phyloP scores from a whole-genome alignment of 1,284 basidiomycete genomes.

The Cystobasidium pallidum region DNA sequence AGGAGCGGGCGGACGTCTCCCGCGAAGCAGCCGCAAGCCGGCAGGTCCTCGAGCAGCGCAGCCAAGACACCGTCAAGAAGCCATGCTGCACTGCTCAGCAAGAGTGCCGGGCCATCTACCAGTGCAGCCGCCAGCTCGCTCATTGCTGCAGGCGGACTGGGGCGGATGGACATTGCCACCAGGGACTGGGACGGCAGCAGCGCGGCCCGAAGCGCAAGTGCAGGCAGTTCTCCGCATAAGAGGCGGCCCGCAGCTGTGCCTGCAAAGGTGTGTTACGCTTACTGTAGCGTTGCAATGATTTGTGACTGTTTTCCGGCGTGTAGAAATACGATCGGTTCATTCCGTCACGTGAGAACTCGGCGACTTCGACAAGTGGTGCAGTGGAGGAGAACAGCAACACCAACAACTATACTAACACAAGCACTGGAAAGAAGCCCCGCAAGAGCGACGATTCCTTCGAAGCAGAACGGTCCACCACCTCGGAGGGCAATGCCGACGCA shows the following conservation, averaged over 20 bases:
- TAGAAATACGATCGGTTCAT: slow-evolving; percentile 47
- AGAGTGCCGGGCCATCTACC: slow-evolving; percentile 23
- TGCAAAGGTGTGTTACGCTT: background rate
- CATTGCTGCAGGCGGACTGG: slow-evolving; percentile 42
- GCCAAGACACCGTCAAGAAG: slow-evolving; percentile 8
- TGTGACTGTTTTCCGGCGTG: background rate
- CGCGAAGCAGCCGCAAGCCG: background rate
- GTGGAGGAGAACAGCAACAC: slow-evolving; percentile 33
- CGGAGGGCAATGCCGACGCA: slow-evolving; percentile 12
- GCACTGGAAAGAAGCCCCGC: slow-evolving; percentile 2
- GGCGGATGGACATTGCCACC: slow-evolving; percentile 43
- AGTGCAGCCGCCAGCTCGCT: background rate
- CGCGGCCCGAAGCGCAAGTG: background rate
- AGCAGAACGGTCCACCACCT: background rate
- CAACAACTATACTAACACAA: slow-evolving; percentile 4
- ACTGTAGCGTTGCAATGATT: background rate
- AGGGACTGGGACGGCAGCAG: slow-evolving; percentile 27
- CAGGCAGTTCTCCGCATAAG: slow-evolving; percentile 42
- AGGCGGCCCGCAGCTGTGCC: slow-evolving; percentile 13
- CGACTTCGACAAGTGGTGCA: slow-evolving; percentile 7
- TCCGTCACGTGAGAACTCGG: slow-evolving; percentile 44
- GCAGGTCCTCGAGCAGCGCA: slow-evolving; percentile 13
- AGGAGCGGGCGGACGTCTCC: background rate
- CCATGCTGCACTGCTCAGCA: slow-evolving; percentile 16
- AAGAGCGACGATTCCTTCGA: slow-evolving; percentile 37